phyloP scores from a whole-genome alignment of 176 grass and related monocot genomes.

The Triticum monococcum region DNA sequence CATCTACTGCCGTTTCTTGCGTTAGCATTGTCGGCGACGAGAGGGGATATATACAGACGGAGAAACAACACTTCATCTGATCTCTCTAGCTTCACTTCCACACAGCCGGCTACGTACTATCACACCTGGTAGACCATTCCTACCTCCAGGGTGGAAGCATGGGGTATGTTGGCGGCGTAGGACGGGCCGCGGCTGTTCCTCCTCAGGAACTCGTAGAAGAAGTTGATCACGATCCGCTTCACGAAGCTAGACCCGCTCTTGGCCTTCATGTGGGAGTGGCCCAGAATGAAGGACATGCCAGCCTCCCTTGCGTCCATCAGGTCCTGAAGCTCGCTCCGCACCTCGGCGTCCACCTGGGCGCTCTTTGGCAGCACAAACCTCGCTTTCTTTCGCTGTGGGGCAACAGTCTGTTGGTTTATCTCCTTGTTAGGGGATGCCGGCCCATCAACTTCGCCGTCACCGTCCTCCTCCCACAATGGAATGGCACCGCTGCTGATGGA shows the following conservation, averaged over 20 bases:
- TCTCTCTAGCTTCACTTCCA: slow-evolving; percentile 27
- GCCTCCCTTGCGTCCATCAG: slow-evolving; percentile 90
- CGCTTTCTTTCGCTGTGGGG: slow-evolving; percentile 44
- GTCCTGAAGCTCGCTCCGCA: slow-evolving; percentile 63
- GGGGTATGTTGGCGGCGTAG: slow-evolving; percentile 77
- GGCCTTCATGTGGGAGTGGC: slow-evolving; percentile 82
- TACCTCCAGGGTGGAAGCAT: slow-evolving; percentile 94
- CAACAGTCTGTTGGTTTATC: slow-evolving; percentile 6
- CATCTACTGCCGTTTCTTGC: slow-evolving; percentile 21
- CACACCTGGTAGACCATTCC: slow-evolving; percentile 97
- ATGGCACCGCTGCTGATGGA: slow-evolving; percentile 44
- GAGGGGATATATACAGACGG: slow-evolving; percentile 35
- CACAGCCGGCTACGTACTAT: slow-evolving; percentile 22
- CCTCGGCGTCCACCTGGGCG: slow-evolving; percentile 52
- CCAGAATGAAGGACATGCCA: slow-evolving; percentile 95
- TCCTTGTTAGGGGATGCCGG: slow-evolving; percentile 25
- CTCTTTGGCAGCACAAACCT: slow-evolving; percentile 79
- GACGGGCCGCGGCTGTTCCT: slow-evolving; percentile 75
- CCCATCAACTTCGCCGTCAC: slow-evolving; percentile 37
- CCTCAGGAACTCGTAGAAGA: slow-evolving; percentile 82
- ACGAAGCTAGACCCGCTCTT: slow-evolving; percentile 72
- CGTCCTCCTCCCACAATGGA: slow-evolving; percentile 48
- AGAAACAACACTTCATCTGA: slow-evolving; percentile 10
- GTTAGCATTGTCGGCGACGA: slow-evolving; percentile 12
- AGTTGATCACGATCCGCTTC: slow-evolving; percentile 73